Conservation (phyloP, 345 rosid genomes). For the Eucalyptus regnans region DNA sequence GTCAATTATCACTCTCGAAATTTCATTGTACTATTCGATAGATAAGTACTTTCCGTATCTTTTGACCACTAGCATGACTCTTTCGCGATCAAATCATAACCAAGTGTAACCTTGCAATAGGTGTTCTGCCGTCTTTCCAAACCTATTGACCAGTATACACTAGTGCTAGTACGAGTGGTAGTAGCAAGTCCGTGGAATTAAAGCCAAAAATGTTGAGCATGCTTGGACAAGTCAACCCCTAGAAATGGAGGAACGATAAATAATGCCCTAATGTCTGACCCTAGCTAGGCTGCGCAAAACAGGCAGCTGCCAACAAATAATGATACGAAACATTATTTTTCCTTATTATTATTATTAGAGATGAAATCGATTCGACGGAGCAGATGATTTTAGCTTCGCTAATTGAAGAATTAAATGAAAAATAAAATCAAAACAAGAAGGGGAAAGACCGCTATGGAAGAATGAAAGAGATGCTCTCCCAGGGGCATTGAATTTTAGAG, state of each 20-base stretch:
- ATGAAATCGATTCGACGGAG: background rate
- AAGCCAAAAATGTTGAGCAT: background rate
- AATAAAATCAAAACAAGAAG: background rate
- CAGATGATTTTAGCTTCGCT: background rate
- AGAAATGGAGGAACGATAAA: background rate
- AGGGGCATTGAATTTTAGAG: background rate
- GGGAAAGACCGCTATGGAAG: background rate
- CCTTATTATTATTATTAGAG: background rate
- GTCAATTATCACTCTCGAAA: accelerated
- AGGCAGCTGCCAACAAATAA: background rate
- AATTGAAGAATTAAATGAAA: background rate
- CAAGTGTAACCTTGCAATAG: background rate
- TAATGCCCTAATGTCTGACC: background rate
- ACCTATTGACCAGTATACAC: background rate
- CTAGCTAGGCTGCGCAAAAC: background rate
- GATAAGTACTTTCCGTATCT: background rate
- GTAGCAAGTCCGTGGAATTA: background rate
- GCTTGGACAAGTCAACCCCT: background rate
- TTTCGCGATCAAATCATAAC: accelerated
- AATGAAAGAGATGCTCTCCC: background rate
- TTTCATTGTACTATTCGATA: accelerated
- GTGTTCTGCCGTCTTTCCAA: background rate
- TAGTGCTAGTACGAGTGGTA: background rate
- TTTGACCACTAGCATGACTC: accelerated
- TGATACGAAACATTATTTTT: background rate